These are phyloP conservation scores for Daldinia bambusicola DNA, from an alignment of 495 filamentous ascomycete species.

Conservation along the genomic window DNA sequence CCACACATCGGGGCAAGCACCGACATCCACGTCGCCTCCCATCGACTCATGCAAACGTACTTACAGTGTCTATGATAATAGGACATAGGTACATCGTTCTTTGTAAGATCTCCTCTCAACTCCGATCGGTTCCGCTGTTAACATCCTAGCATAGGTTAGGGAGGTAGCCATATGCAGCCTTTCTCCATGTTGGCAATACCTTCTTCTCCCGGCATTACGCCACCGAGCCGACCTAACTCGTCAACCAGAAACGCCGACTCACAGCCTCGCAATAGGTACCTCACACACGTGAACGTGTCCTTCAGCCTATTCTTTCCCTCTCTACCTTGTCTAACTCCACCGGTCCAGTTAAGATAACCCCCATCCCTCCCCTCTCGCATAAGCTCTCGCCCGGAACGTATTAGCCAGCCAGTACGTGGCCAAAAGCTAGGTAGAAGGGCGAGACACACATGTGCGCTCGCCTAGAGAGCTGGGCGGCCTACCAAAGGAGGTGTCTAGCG, in stretches of 20 bases:
- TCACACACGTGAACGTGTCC: neutral
- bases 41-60: neutral
- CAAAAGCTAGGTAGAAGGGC: neutral
- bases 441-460: neutral
- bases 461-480: neutral
- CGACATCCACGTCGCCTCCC: neutral
- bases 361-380: constrained; percentile 3
- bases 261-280: too few relatives aligned
- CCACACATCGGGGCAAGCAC: neutral
- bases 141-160: neutral
- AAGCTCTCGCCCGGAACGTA: neutral
- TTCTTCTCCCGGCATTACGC: neutral
- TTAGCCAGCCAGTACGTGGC: neutral
- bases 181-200: neutral
- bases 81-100: neutral
- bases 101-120: neutral
- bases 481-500: neutral
- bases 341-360: neutral
- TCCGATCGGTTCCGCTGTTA: neutral
- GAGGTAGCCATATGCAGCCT: neutral
- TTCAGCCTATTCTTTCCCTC: constrained; percentile 6
- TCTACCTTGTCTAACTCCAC: neutral
- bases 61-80: too few relatives aligned
- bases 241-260: neutral
- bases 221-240: neutral